Evolutionary conservation across 2,329 filamentous ascomycete genomes (phyloP), one percentile per base, ranked within the genome.

Genomic region (Grosmannia serpens): DNA sequence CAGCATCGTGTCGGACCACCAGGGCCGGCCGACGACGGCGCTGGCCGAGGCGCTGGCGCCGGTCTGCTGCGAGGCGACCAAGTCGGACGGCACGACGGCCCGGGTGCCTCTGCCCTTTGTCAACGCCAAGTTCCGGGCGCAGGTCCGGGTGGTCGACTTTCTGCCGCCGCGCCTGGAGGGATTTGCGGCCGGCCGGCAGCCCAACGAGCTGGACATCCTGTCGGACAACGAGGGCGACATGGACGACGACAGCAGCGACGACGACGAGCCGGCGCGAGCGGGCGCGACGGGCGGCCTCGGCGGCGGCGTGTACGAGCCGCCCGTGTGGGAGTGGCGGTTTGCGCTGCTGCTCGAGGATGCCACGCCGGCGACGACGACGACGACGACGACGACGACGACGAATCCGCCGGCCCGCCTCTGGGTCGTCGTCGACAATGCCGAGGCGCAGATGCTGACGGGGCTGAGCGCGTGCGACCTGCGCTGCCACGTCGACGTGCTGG

Each of bases 311-410:
- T 6, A 8, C 6, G 41, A 3, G 3, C 8, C 41, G 20, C 41
- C n/a, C 8, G 66, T 69, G 9, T 96, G 89, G 88, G 84, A 94
- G 69, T 96, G 91, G 91, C 80, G 82, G 17, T 96, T 96, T 70
- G 82, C 81, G 26, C 77, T 97, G 27, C 77, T 87, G 15, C 80
- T 96, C 1, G 88, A 95, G 70, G 88, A 91, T 63, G 84, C 81
- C 0, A 91, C 64, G 31, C 31, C 17, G 20, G n/a, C n/a, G 13
- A 1, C 15, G 20, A 35, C 66, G n/a, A n/a, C 17, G 20, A n/a
- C n/a, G 13, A 1, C 15, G 20, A 35, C 66, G n/a, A 91, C 64
- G 31, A 26, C 17, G 20, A n/a, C n/a, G 13, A 1, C 15, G 20
- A 35, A 66, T 20, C 65, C 65, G 69, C 78, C 74, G 17, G 68